Base-by-base conservation (phyloP, 768 basidiomycete species). In the Leccinum boreale region DNA sequence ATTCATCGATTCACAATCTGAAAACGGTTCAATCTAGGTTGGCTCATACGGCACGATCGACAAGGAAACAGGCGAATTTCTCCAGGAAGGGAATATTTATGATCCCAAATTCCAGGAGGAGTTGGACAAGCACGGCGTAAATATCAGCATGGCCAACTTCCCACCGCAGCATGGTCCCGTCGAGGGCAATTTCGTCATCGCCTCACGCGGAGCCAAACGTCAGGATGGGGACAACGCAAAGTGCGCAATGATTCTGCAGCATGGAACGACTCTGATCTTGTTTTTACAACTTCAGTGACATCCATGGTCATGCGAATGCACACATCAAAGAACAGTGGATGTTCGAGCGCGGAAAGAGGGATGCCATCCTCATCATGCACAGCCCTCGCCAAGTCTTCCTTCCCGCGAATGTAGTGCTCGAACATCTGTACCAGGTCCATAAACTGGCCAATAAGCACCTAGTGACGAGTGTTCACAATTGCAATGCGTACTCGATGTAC, bases 31-130 rank as follows among this genome's bases (percentile, higher is more conserved):
- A 1, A 2, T 50, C 23, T 45, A 75, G 75, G 72, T 76, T 12
- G 75, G 75, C 26, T 54, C 71, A n/a, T 77, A 74, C 55, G 75
- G 75, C 21, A 62, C 36, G 15, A 31, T 77, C 46, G 64, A 77
- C 45, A 65, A 53, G 36, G 64, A 67, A 6, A 70, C 68, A 0
- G 75, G 75, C 3, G 52, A 66, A 23, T 60, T 77, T n/a, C 56
- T 64, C 5, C 62, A 64, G 15, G 70, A 75, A 26, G 74, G 74
- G 4, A 76, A 73, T 31, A 64, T 75, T 51, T 75, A 75, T 17
- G 71, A 74, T 12, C 36, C 60, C 0, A 46, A 56, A 1, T 66
- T 61, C 14, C 68, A 67, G 21, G 21, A 50, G 2, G 59, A 61
- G 8, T 26, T 75, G 11, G 52, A 63, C 48, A 60, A 51, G 11